Evolutionary conservation across 306 rosid genomes (phyloP).

Genomic region (Styphnolobium japonicum): DNA sequence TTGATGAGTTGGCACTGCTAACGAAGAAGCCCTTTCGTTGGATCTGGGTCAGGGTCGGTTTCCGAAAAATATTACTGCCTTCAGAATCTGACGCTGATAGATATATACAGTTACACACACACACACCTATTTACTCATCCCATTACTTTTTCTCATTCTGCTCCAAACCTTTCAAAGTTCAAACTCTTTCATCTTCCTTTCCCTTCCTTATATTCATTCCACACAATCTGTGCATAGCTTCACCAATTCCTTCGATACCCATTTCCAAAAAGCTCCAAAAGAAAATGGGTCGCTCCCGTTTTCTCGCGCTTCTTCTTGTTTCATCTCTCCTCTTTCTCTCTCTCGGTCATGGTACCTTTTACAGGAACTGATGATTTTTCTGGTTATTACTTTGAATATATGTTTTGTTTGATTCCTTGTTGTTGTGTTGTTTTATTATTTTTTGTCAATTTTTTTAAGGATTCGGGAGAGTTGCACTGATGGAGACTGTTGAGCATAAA

Average conservation of each 20-base stretch:
- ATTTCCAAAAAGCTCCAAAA: slow-evolving; percentile 10
- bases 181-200: neutral
- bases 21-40: slow-evolving; percentile 6
- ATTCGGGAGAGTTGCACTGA: slow-evolving; percentile 34
- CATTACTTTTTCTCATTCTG: neutral
- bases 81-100: neutral
- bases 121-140: neutral
- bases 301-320: slow-evolving; percentile 45
- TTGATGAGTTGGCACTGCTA: neutral
- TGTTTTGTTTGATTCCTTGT: neutral
- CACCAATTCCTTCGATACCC: slow-evolving; percentile 27
- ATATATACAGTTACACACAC: neutral
- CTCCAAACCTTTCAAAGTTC: neutral
- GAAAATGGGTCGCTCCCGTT: slow-evolving; percentile 53
- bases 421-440: neutral
- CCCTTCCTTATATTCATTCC: neutral
- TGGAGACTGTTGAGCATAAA: slow-evolving; percentile 26
- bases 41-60: slow-evolving; percentile 42
- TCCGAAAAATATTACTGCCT: slow-evolving; percentile 2
- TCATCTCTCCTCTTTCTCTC: slow-evolving; percentile 49
- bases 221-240: neutral
- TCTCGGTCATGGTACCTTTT: slow-evolving; percentile 43
- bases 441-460: slow-evolving; percentile 43
- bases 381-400: neutral
- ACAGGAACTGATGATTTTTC: neutral